A percentile compares a stretch with the other conserved stretches of the same genome.
These are phyloP conservation scores for Evernia prunastri DNA, from an alignment of 495 filamentous ascomycete genomes.

Conservation along the genomic window DNA sequence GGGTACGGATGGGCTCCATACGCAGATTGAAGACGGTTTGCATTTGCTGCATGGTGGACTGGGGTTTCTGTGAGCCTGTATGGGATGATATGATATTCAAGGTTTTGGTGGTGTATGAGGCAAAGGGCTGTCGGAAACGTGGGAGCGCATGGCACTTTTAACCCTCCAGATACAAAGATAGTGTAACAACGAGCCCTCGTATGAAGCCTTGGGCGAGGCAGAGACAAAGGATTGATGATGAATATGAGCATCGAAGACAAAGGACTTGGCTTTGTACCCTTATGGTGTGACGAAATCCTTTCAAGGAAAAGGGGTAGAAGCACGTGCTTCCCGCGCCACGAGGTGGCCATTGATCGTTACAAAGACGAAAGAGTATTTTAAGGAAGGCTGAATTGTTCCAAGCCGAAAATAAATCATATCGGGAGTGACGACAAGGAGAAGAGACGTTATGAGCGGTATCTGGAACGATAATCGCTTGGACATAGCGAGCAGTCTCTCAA, in stretches of 20 bases:
- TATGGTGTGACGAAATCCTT: background rate
- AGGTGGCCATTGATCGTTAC: background rate
- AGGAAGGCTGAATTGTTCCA: background rate
- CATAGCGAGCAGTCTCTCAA: background rate
- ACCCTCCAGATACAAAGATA: slow-evolving; percentile 8
- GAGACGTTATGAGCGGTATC: background rate
- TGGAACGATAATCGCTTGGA: background rate
- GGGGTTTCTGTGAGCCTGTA: too few relatives aligned
- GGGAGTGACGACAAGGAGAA: background rate
- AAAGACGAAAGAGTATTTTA: background rate
- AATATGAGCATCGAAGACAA: background rate
- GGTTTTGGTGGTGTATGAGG: background rate
- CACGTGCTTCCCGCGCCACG: background rate
- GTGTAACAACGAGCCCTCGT: background rate
- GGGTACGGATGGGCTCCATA: background rate
- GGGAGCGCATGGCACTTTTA: background rate
- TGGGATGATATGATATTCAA: background rate
- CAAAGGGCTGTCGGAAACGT: background rate
- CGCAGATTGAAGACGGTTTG: background rate
- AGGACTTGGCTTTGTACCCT: slow-evolving; percentile 3
- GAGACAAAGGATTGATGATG: background rate
- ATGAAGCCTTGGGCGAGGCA: background rate
- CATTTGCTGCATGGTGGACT: background rate
- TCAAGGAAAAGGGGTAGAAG: background rate
- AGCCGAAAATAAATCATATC: background rate